Evolutionary conservation across 176 grass and related monocot species (phyloP).

Genomic region (Oryza meyeriana): DNA sequence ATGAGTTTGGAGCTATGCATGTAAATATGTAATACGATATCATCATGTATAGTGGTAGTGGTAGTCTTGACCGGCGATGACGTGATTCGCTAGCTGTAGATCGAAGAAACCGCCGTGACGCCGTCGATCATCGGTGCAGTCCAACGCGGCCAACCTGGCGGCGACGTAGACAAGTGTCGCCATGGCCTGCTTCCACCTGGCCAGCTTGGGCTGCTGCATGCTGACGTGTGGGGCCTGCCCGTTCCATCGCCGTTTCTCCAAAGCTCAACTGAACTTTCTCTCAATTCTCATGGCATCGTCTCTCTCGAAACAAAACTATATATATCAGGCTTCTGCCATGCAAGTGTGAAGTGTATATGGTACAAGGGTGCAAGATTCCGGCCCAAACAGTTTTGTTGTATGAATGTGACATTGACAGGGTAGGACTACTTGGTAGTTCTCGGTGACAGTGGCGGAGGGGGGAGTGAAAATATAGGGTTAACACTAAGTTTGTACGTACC

Average conservation of each 20-base stretch:
- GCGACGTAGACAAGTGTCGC: background rate
- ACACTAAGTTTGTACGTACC: too few relatives aligned
- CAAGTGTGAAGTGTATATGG: too few relatives aligned
- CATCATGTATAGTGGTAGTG: background rate
- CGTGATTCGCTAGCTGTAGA: background rate
- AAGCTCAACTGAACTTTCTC: background rate
- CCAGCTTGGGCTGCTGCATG: background rate
- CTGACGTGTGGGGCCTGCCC: too few relatives aligned
- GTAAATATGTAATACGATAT: background rate
- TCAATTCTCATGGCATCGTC: too few relatives aligned
- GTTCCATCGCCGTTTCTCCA: background rate
- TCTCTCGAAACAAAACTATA: too few relatives aligned
- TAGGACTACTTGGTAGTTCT: too few relatives aligned
- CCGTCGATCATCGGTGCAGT: background rate
- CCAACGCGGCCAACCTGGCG: background rate
- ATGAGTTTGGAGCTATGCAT: slow-evolving; percentile 15
- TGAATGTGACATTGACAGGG: too few relatives aligned
- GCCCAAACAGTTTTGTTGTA: too few relatives aligned
- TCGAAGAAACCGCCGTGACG: slow-evolving; percentile 18
- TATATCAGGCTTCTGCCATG: too few relatives aligned
- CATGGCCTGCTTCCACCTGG: background rate
- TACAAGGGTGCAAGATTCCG: too few relatives aligned
- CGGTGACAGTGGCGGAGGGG: too few relatives aligned
- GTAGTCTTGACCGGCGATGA: background rate
- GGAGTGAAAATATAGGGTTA: too few relatives aligned